Percentiles rank a stretch among this genome's conserved stretches.
These are phyloP conservation scores for Monosporascus sp. DNA, from an alignment of 2,329 filamentous ascomycete genomes.

Conservation along the genomic window DNA sequence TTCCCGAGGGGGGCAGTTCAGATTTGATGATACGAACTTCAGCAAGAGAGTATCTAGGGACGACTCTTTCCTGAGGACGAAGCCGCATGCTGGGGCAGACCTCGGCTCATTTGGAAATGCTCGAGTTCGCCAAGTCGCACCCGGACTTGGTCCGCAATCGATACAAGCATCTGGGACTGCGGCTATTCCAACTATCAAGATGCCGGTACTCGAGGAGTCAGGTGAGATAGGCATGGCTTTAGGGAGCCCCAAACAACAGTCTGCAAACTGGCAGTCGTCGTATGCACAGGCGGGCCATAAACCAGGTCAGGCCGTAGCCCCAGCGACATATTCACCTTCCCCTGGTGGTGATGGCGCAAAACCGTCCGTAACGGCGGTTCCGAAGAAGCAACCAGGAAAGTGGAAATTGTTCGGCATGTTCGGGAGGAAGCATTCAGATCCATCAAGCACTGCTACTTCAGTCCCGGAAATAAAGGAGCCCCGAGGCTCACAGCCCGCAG, in stretches of 20 bases:
- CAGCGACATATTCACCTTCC: conserved; percentile 13
- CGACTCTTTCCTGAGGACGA: conserved; percentile 32
- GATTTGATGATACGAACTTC: conserved; percentile 15
- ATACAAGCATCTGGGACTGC: conserved; percentile 23
- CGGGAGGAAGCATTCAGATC: conserved; percentile 36
- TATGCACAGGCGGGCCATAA: conserved; percentile 11
- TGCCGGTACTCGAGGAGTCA: conserved; percentile 37
- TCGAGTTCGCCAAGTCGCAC: conserved; percentile 37
- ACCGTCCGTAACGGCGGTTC: conserved; percentile 20
- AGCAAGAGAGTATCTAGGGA: conserved; percentile 43
- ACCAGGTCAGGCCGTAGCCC: conserved; percentile 8
- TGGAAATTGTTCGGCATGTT: conserved; percentile 58
- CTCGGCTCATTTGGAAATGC: conserved; percentile 36
- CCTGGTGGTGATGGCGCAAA: conserved; percentile 16
- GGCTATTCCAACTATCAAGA: conserved; percentile 30
- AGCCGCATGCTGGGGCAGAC: conserved; percentile 26
- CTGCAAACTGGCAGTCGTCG: conserved; percentile 20
- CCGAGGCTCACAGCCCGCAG: conserved; percentile 11
- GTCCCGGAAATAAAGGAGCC: conserved; percentile 17
- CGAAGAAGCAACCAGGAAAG: conserved; percentile 48
- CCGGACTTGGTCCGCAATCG: conserved; percentile 35
- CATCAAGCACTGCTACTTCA: conserved; percentile 5
- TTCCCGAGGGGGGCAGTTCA: conserved; percentile 20
- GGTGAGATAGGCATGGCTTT: conserved; percentile 66
- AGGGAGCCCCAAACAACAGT: conserved; percentile 58